Evolutionary conservation across 495 filamentous ascomycete species (phyloP), one percentile per base, ranked within the genome.

Genomic region (Barbatosphaeria neglecta): DNA sequence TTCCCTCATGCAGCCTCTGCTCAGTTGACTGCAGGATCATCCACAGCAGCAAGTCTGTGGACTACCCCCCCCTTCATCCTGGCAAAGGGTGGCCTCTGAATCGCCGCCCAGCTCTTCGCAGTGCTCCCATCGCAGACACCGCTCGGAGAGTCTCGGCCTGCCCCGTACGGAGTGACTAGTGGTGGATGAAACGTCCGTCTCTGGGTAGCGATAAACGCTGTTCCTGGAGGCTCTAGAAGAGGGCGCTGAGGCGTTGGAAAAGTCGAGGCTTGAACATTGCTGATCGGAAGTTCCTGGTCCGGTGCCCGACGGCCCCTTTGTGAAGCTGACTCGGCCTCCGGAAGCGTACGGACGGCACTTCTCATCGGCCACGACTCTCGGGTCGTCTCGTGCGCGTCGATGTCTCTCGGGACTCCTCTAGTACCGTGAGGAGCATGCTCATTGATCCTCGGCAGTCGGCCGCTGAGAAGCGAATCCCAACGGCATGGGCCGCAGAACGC

Each of bases 11-110:
- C n/a, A 72, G 50, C 23, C 63, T 54, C 51, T 66, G 57, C 22
- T 68, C 68, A 0, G 67, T 72, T 22, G 64, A 65, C 16, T 53
- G 58, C 18, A 72, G 49, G 19, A 72, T 72, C 31, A 67, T 56
- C 2, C 64, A 54, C 20, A 72, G 45, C 2, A 63, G 65, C 24
- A 65, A 61, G 41, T 70, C 66, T 3, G 67, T 66, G 25, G 55
- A 64, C n/a, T 38, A 45, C 48, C 25, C 62, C 53, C 40, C 55
- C 52, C 9, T 41, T 6, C n/a, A n/a, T 25, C 17, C 10, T 24
- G 20, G 39, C 4, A 8, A 22, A 18, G 13, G 38, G 7, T 2
- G 18, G 18, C 18, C 38, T 31, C 27, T 8, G 27, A 31, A 8
- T 13, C 7, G 27, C 9, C 27, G 27, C 3, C n/a, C n/a, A n/a